Conservation (phyloP, 2,329 filamentous ascomycete species). For the Aspergillus niger region DNA sequence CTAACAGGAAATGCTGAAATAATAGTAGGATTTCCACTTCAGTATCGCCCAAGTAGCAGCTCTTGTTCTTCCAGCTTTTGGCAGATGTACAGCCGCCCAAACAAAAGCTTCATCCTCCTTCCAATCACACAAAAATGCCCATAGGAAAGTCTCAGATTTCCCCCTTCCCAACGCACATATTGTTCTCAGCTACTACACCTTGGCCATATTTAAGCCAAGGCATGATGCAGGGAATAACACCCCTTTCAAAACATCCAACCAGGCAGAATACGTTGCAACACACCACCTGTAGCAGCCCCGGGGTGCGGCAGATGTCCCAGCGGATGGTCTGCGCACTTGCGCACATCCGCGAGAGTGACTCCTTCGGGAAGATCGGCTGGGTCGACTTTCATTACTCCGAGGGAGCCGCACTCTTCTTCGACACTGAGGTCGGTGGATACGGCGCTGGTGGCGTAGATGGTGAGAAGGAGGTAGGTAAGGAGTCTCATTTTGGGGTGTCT, state of each 20-base stretch:
- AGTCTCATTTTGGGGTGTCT: neutral
- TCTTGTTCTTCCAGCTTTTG: no score
- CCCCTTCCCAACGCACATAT: no score
- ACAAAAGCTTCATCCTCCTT: no score
- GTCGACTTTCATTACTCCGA: conserved; percentile 9
- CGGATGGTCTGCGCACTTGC: conserved; percentile 7
- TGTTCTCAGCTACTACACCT: no score
- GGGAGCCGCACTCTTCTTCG: conserved; percentile 5
- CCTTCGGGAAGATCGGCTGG: conserved; percentile 8
- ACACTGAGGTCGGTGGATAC: neutral
- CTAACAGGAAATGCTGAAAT: no score
- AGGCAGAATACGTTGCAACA: neutral
- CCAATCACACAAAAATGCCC: no score
- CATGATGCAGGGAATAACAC: no score
- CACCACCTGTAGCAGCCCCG: neutral
- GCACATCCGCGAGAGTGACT: conserved; percentile 2
- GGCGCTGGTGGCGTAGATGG: neutral
- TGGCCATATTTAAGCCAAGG: no score
- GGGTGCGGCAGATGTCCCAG: neutral
- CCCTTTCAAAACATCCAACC: neutral
- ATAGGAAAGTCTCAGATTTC: no score
- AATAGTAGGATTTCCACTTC: no score
- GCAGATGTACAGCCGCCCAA: no score
- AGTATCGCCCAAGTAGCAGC: no score
- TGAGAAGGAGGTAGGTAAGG: neutral